These are phyloP conservation scores for Tetradesmus lagerheimii DNA, from an alignment of 139 green algal species.

Conservation along the genomic window DNA sequence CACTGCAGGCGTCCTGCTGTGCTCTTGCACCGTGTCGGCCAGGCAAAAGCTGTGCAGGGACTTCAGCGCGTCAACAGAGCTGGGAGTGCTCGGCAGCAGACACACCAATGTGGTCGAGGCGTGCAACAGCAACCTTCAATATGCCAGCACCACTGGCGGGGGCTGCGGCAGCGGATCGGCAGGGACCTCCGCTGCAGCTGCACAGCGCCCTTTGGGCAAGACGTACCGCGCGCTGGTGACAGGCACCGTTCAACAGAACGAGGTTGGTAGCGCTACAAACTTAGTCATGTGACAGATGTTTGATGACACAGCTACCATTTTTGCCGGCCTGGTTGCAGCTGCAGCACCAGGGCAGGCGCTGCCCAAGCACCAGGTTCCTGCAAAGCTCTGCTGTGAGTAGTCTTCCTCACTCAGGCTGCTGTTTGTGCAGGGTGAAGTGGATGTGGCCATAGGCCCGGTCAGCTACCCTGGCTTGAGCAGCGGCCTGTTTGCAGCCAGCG, in stretches of 20 bases:
- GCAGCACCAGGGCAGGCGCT: background rate
- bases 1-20: slow-evolving; percentile 62
- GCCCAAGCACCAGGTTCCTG: background rate
- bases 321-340: background rate
- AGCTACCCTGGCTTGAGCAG: slow-evolving; percentile 40
- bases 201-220: slow-evolving; percentile 48
- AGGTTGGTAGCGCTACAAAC: background rate
- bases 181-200: background rate
- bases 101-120: background rate
- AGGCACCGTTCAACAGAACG: slow-evolving; percentile 5
- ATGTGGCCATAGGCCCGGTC: slow-evolving; percentile 60
- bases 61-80: slow-evolving; percentile 48
- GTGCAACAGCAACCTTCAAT: background rate
- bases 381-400: background rate
- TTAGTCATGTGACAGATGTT: no score
- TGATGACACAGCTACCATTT: background rate
- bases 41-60: slow-evolving; percentile 48
- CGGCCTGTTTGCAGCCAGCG: slow-evolving; percentile 56
- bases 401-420: background rate
- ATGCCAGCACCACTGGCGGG: background rate
- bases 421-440: slow-evolving; percentile 44
- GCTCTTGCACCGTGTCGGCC: slow-evolving; percentile 44
- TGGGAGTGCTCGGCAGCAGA: slow-evolving; percentile 21
- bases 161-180: background rate
- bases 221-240: slow-evolving; percentile 60